Evolutionary conservation across 306 rosid species (phyloP).

Genomic region (Citrullus amarus): DNA sequence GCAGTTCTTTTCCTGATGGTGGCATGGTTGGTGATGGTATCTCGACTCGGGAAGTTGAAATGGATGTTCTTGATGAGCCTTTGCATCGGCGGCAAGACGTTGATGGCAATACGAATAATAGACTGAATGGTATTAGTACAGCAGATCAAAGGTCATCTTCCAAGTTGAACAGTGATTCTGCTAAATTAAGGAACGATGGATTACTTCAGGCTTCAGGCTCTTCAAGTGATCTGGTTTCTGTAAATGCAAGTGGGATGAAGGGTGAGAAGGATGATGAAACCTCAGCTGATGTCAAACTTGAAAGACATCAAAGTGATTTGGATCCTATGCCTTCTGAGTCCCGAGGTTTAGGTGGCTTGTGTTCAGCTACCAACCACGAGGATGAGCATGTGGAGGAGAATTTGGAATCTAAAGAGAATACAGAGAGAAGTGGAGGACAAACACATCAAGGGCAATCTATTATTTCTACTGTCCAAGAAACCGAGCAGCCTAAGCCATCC

Average conservation of each 20-base stretch:
- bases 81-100: slow-evolving; percentile 17
- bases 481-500: slow-evolving; percentile 20
- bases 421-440: slow-evolving; percentile 24
- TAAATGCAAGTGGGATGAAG: slow-evolving; percentile 24
- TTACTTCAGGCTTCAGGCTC: slow-evolving; percentile 15
- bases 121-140: slow-evolving; percentile 13
- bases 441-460: slow-evolving; percentile 11
- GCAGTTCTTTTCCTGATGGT: slow-evolving; percentile 15
- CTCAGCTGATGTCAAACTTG: slow-evolving; percentile 12
- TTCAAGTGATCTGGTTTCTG: slow-evolving; percentile 21
- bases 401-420: slow-evolving; percentile 20
- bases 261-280: slow-evolving; percentile 21
- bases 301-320: slow-evolving; percentile 17
- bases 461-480: slow-evolving; percentile 27
- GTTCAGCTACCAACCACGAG: slow-evolving; percentile 13
- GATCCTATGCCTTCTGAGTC: slow-evolving; percentile 13
- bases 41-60: slow-evolving; percentile 20
- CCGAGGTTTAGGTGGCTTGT: slow-evolving; percentile 17
- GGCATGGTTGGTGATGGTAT: slow-evolving; percentile 14
- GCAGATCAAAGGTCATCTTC: slow-evolving; percentile 20
- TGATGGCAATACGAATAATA: slow-evolving; percentile 15
- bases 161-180: slow-evolving; percentile 15
- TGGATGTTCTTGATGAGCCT: slow-evolving; percentile 16
- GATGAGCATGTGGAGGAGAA: slow-evolving; percentile 31
- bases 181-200: slow-evolving; percentile 22